phyloP scores from a whole-genome alignment of 2,329 filamentous ascomycete species.

The Calonectria pteridis region DNA sequence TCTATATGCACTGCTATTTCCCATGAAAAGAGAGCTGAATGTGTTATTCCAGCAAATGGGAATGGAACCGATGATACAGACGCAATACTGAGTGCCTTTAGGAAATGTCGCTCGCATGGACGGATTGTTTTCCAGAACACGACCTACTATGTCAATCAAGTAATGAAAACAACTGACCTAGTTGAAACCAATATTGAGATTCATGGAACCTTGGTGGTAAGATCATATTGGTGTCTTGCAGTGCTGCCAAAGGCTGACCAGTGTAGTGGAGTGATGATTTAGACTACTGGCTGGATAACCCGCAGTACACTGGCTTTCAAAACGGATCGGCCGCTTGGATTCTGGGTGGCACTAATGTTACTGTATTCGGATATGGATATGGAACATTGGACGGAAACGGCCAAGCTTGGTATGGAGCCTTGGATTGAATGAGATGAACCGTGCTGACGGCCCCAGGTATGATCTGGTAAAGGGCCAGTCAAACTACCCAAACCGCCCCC shows the following conservation, averaged over 20 bases:
- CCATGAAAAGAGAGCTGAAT: background rate
- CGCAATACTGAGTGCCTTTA: background rate
- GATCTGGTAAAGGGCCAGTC: background rate
- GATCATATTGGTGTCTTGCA: background rate
- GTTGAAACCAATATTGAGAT: slow-evolving; percentile 5
- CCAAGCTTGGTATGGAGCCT: background rate
- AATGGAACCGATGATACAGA: slow-evolving; percentile 9
- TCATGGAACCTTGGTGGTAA: background rate
- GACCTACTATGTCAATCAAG: background rate
- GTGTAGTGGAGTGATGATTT: background rate
- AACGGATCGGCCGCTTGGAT: background rate
- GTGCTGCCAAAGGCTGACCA: background rate
- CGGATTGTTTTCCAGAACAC: background rate
- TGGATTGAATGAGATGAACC: background rate
- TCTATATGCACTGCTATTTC: background rate
- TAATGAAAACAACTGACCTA: background rate
- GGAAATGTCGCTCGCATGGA: background rate
- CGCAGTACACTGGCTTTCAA: background rate
- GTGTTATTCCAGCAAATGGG: background rate
- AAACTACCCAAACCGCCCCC: slow-evolving; percentile 1
- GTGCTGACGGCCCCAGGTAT: background rate
- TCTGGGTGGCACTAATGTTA: background rate
- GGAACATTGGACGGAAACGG: slow-evolving; percentile 5
- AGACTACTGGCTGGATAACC: background rate
- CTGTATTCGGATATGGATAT: slow-evolving; percentile 6